Percentiles rank a stretch among this genome's conserved stretches.
Conservation (phyloP, 768 basidiomycete species). For the Tulasnella sp. region DNA sequence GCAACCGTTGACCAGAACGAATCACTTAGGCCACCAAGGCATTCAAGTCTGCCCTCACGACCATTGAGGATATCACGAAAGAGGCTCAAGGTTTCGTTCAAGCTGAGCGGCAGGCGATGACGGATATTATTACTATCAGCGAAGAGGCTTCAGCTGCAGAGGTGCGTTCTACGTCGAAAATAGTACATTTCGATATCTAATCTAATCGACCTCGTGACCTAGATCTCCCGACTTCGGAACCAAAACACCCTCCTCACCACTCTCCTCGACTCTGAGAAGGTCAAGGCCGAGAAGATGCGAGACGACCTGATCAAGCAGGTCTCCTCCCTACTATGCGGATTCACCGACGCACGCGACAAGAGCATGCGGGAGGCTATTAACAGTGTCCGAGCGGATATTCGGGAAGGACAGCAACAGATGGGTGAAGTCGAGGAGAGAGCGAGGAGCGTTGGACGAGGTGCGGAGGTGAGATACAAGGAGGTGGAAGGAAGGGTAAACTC, state of each 20-base stretch:
- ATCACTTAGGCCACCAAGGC: conserved; percentile 40
- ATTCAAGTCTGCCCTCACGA: conserved; percentile 53
- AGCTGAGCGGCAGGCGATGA: conserved; percentile 51
- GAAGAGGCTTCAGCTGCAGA: conserved; percentile 34
- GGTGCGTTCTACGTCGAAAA: conserved; percentile 30
- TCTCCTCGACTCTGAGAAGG: conserved; percentile 63
- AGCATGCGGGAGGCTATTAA: conserved; percentile 58
- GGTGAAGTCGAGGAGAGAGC: conserved; percentile 23
- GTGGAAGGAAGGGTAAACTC: conserved; percentile 43
- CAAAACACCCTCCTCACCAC: conserved; percentile 65
- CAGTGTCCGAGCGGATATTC: conserved; percentile 54
- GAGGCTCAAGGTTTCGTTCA: conserved; percentile 58
- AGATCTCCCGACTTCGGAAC: conserved; percentile 56
- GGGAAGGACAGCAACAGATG: conserved; percentile 52
- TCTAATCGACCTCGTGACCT: conserved; percentile 45
- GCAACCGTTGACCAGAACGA: background rate
- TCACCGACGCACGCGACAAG: conserved; percentile 62
- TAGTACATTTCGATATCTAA: conserved; percentile 43
- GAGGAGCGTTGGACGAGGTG: background rate
- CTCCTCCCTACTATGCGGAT: conserved; percentile 66
- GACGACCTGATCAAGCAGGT: conserved; percentile 73
- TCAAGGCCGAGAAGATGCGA: conserved; percentile 62
- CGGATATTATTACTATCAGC: conserved; percentile 38
- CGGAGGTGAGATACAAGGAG: conserved; percentile 41
- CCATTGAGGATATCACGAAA: conserved; percentile 58